A percentile compares a stretch with the other conserved stretches of the same genome.
Evolutionary conservation across 2,329 filamentous ascomycete genomes (phyloP).

Genomic region (Venturia aucupariae): DNA sequence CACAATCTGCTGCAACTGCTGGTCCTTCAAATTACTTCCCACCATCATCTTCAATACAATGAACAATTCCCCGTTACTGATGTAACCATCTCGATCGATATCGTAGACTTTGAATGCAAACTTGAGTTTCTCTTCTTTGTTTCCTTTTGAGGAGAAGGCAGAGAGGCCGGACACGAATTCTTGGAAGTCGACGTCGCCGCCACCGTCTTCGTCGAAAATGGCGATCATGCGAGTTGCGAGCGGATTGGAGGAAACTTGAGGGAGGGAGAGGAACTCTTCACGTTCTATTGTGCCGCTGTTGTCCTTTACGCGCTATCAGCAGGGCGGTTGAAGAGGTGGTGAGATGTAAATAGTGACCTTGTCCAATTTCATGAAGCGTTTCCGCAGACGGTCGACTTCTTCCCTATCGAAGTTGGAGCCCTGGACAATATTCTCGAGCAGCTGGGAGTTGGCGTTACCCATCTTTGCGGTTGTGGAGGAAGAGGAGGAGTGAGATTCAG

Average conservation of each 20-base stretch:
- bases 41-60: slow-evolving; percentile 99
- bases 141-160: slow-evolving; percentile 94
- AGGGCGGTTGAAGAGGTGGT: background rate
- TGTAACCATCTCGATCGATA: slow-evolving; percentile 96
- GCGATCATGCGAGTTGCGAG: slow-evolving; percentile 98
- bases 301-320: slow-evolving; percentile 50
- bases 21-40: slow-evolving; percentile 96
- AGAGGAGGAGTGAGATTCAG: slow-evolving; percentile 14
- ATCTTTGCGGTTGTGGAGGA: slow-evolving; percentile 31
- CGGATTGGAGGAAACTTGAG: slow-evolving; percentile 95
- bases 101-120: slow-evolving; percentile 99
- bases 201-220: slow-evolving; percentile 97
- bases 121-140: slow-evolving; percentile 96
- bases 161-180: slow-evolving; percentile 94
- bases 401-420: slow-evolving; percentile 97
- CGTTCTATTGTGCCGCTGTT: slow-evolving; percentile 97
- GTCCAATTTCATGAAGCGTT: slow-evolving; percentile 98
- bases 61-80: slow-evolving; percentile 97
- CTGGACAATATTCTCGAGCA: slow-evolving; percentile 93
- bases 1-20: slow-evolving; percentile 97
- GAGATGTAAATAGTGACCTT: slow-evolving; percentile 51
- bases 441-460: slow-evolving; percentile 51
- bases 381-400: slow-evolving; percentile 89
- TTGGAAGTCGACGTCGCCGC: slow-evolving; percentile 96
- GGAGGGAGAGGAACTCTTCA: slow-evolving; percentile 93